These are phyloP conservation scores for Aquilaria yunnanensis DNA, from an alignment of 345 rosid genomes.

Conservation along the genomic window DNA sequence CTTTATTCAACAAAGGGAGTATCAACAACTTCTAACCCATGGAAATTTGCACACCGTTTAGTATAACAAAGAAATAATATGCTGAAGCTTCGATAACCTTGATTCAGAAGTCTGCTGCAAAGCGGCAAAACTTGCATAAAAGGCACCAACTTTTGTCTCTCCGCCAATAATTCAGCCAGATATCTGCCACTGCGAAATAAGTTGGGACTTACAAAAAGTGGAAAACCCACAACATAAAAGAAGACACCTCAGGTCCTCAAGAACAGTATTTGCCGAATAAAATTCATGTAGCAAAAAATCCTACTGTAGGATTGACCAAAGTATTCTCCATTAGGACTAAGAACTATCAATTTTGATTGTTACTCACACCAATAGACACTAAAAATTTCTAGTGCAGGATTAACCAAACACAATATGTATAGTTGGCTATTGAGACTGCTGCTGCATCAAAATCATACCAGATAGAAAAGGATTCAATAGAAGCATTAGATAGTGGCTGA, in stretches of 20 bases:
- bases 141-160: slow-evolving; percentile 76
- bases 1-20: not conserved
- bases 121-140: slow-evolving; percentile 68
- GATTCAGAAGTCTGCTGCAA: slow-evolving; percentile 69
- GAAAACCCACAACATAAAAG: not conserved
- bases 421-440: no score
- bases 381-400: no score
- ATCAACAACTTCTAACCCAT: not conserved
- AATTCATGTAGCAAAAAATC: not conserved
- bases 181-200: slow-evolving; percentile 43
- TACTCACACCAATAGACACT: no score
- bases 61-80: not conserved
- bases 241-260: not conserved
- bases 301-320: slow-evolving; percentile 4
- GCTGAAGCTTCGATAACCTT: slow-evolving; percentile 40
- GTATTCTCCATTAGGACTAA: not conserved
- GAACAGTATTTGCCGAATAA: not conserved
- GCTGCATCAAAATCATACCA: not conserved
- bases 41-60: not conserved
- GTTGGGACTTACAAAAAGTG: not conserved
- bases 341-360: no score
- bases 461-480: not conserved
- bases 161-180: slow-evolving; percentile 77
- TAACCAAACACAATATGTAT: no score
- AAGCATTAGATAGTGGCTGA: not conserved